Evolutionary conservation across 148 eudicot species (phyloP).

Genomic region (Diospyros lotus): DNA sequence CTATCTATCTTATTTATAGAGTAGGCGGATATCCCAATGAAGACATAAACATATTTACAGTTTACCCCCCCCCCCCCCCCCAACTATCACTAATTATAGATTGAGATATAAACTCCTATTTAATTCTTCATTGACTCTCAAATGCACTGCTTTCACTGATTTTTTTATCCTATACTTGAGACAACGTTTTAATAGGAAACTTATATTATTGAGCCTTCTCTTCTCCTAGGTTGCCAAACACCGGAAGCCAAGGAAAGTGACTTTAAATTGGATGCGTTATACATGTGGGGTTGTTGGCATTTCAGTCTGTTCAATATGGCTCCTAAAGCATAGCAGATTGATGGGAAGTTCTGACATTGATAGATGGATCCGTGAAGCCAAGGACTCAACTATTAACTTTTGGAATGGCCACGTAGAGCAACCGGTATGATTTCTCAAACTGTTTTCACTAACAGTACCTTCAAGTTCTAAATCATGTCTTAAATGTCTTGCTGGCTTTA

Average conservation of each 20-base stretch:
- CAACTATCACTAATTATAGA: too few relatives aligned
- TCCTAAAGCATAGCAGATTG: constrained; percentile 82
- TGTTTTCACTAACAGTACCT: background rate
- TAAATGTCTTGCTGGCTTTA: background rate
- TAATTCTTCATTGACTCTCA: too few relatives aligned
- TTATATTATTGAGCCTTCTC: constrained; percentile 1
- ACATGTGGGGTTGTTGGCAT: constrained; percentile 79
- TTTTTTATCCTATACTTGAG: too few relatives aligned
- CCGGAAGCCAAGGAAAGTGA: constrained; percentile 67
- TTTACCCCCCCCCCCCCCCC: too few relatives aligned
- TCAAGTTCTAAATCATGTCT: background rate
- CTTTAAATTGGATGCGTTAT: constrained; percentile 78
- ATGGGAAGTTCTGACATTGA: constrained; percentile 93
- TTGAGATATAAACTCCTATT: too few relatives aligned
- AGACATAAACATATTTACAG: too few relatives aligned
- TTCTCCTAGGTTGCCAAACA: constrained; percentile 65
- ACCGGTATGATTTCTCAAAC: constrained; percentile 51
- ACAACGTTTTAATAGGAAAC: background rate
- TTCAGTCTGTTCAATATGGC: constrained; percentile 78
- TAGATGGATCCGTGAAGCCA: constrained; percentile 89
- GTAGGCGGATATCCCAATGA: too few relatives aligned
- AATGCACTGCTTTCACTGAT: too few relatives aligned
- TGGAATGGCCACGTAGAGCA: constrained; percentile 93
- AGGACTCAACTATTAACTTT: constrained; percentile 69
- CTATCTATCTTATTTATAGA: too few relatives aligned